Conservation (phyloP, 1,284 basidiomycete species). For the Ustilago esculenta region DNA sequence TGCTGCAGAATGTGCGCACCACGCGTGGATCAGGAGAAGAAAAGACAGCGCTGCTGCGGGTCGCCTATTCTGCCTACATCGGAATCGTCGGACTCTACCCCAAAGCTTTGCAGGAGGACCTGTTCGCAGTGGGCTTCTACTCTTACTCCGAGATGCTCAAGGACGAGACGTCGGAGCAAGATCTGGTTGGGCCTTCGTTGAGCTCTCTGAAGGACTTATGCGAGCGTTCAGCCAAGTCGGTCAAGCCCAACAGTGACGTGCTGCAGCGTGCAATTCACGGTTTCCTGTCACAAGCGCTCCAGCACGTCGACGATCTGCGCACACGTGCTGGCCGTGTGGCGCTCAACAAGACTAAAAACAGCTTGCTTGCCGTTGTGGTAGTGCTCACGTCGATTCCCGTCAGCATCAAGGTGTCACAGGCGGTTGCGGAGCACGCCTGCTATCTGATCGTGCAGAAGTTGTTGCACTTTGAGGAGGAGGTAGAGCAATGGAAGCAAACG, state of each 20-base stretch:
- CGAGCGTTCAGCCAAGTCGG: constrained; percentile 56
- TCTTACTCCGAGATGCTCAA: constrained; percentile 76
- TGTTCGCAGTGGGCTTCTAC: constrained; percentile 81
- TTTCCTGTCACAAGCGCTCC: constrained; percentile 82
- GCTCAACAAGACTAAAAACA: constrained; percentile 86
- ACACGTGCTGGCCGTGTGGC: constrained; percentile 76
- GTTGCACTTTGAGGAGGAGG: constrained; percentile 74
- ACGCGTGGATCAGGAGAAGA: constrained; percentile 45
- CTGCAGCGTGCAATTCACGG: constrained; percentile 77
- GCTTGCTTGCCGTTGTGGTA: constrained; percentile 85
- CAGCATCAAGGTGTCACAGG: constrained; percentile 76
- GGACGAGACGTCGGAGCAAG: constrained; percentile 57
- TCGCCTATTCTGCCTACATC: constrained; percentile 76
- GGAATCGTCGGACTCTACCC: constrained; percentile 75
- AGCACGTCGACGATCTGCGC: constrained; percentile 87
- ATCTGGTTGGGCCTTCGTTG: constrained; percentile 52
- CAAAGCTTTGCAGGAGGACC: constrained; percentile 74
- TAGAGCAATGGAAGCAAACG: constrained; percentile 32
- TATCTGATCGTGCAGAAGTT: constrained; percentile 81
- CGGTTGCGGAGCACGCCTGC: constrained; percentile 84
- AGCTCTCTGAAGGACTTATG: constrained; percentile 57
- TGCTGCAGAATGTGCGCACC: constrained; percentile 78
- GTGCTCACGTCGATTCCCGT: constrained; percentile 82
- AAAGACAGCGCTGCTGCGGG: constrained; percentile 74
- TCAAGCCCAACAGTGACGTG: constrained; percentile 65